Evolutionary conservation across 306 rosid genomes (phyloP).

Genomic region (Acacia melanoxylon): DNA sequence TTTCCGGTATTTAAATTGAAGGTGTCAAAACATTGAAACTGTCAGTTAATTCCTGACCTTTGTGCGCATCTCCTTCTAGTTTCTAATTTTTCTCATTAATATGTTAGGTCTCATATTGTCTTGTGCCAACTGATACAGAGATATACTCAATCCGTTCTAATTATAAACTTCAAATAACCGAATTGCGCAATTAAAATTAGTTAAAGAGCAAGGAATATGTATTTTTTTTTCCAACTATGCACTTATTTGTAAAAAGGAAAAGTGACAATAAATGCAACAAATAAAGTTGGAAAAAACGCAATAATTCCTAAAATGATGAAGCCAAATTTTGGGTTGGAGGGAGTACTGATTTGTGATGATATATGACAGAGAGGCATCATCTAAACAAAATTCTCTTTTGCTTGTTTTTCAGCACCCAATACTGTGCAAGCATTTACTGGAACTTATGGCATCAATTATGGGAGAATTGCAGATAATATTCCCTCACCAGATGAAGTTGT

Average conservation of each 20-base stretch:
- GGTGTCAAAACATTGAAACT: not conserved
- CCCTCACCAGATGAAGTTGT: constrained; percentile 91
- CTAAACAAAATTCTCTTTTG: constrained; percentile 32
- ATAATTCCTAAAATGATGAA: no score
- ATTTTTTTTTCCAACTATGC: no score
- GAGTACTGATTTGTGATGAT: not conserved
- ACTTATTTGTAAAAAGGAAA: no score
- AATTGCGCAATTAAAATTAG: no score
- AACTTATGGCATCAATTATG: constrained; percentile 91
- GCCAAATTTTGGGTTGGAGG: no score
- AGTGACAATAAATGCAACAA: no score
- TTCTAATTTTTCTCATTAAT: constrained; percentile 7
- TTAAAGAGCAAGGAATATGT: no score
- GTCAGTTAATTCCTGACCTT: constrained; percentile 2
- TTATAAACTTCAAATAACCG: no score
- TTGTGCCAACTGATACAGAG: not conserved
- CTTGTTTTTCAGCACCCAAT: constrained; percentile 46
- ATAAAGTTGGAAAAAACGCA: no score
- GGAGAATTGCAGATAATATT: constrained; percentile 84
- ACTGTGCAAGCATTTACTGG: constrained; percentile 81
- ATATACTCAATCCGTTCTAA: not conserved
- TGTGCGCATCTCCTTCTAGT: not conserved
- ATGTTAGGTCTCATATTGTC: not conserved
- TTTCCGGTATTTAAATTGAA: constrained; percentile 6
- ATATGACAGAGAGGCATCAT: constrained; percentile 16